These are phyloP conservation scores for Cercospora zeina DNA, from an alignment of 2,329 filamentous ascomycete species.

Conservation along the genomic window DNA sequence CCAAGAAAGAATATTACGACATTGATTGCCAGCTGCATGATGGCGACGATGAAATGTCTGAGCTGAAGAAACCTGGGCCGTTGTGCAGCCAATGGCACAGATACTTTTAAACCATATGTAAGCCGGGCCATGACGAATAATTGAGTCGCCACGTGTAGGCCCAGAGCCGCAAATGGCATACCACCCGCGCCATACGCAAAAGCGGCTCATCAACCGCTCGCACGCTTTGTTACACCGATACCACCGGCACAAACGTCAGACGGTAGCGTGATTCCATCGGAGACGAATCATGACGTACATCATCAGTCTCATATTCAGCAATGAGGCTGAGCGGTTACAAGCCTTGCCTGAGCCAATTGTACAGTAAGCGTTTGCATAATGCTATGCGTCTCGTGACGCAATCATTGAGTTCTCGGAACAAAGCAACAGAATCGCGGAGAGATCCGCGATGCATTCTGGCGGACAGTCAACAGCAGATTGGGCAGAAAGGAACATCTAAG, in stretches of 20 bases:
- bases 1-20: constrained; percentile 27
- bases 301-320: not conserved
- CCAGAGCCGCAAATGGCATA: constrained; percentile 5
- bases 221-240: constrained; percentile 14
- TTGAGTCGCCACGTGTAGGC: constrained; percentile 13
- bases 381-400: not conserved
- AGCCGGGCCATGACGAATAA: constrained; percentile 9
- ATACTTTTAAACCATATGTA: not conserved
- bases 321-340: not conserved
- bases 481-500: too few relatives aligned
- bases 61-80: not conserved
- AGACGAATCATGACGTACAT: constrained; percentile 17
- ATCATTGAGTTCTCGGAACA: not conserved
- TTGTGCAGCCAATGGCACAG: not conserved
- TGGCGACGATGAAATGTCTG: not conserved
- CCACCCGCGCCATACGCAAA: constrained; percentile 13
- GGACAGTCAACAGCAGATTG: not conserved
- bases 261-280: constrained; percentile 1
- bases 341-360: not conserved
- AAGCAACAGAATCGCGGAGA: not conserved
- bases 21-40: constrained; percentile 28
- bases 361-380: not conserved
- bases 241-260: constrained; percentile 1
- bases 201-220: constrained; percentile 8
- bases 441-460: not conserved